These are phyloP conservation scores for Fraxinus dipetala DNA, from an alignment of 305 asterid genomes.

Conservation along the genomic window DNA sequence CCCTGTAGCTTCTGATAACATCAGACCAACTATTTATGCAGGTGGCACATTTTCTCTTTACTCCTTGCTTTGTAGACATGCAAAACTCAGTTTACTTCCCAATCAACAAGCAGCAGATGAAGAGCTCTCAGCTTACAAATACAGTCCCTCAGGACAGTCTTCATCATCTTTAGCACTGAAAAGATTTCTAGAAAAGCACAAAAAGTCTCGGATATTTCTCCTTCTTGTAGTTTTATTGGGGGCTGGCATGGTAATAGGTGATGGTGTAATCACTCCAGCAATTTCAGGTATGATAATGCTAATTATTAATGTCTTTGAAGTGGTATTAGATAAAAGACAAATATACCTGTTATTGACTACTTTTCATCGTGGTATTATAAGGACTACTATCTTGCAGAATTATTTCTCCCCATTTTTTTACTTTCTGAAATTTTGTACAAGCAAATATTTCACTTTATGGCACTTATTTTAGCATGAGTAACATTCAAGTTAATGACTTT, in stretches of 20 bases:
- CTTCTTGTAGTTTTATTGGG: slow-evolving; percentile 86
- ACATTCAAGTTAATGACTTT: neutral
- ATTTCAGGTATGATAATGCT: slow-evolving; percentile 26
- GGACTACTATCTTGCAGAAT: neutral
- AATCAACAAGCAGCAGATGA: slow-evolving; percentile 99
- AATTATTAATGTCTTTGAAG: neutral
- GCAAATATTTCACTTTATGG: neutral
- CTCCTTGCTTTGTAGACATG: slow-evolving; percentile 92
- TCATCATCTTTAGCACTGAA: slow-evolving; percentile 57
- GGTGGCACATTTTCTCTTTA: slow-evolving; percentile 98
- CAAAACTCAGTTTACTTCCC: slow-evolving; percentile 91
- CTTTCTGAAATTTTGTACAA: neutral
- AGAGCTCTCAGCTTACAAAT: slow-evolving; percentile 82
- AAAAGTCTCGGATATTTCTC: slow-evolving; percentile 61
- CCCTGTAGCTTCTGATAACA: neutral
- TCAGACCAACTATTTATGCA: slow-evolving; percentile 38
- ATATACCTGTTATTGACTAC: neutral
- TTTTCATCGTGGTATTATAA: neutral
- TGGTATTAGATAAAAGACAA: neutral
- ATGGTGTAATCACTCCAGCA: slow-evolving; percentile 30
- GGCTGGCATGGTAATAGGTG: slow-evolving; percentile 58
- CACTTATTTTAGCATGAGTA: neutral
- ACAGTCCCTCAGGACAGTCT: slow-evolving; percentile 61
- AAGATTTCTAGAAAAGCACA: slow-evolving; percentile 82
- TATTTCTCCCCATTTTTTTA: neutral